These are phyloP conservation scores for Colletotrichum noveboracense DNA, from an alignment of 2,329 filamentous ascomycete genomes.

Conservation along the genomic window DNA sequence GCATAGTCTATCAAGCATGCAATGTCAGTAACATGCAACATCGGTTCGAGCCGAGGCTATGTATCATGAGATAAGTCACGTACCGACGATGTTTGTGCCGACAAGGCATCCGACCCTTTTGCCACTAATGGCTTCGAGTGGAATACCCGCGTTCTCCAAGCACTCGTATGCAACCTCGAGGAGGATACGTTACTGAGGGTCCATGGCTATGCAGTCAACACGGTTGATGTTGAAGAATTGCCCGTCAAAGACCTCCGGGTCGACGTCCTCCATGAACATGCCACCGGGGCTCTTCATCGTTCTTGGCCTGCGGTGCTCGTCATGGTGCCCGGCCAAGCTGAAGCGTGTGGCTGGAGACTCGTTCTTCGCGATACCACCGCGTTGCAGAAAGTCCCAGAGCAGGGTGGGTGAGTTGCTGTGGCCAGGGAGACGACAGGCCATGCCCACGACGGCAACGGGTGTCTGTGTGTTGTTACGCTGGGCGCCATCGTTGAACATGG, in stretches of 20 bases:
- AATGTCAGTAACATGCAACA: background rate
- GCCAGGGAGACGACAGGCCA: slow-evolving; percentile 47
- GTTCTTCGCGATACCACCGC: slow-evolving; percentile 34
- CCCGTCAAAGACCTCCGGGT: slow-evolving; percentile 34
- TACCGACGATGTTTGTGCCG: slow-evolving; percentile 30
- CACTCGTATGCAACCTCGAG: slow-evolving; percentile 37
- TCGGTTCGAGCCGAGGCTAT: background rate
- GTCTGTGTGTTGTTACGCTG: background rate
- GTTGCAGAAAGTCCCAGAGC: slow-evolving; percentile 42
- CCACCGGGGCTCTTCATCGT: slow-evolving; percentile 39
- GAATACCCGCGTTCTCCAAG: slow-evolving; percentile 21
- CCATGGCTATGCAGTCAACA: slow-evolving; percentile 56
- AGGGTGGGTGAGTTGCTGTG: slow-evolving; percentile 32
- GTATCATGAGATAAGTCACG: background rate
- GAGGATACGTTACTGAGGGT: slow-evolving; percentile 55
- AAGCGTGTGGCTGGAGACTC: slow-evolving; percentile 34
- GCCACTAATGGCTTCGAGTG: background rate
- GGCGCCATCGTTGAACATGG: background rate
- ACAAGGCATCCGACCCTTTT: slow-evolving; percentile 22
- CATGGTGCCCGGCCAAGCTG: slow-evolving; percentile 38
- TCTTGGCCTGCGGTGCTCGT: slow-evolving; percentile 36
- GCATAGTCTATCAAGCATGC: background rate
- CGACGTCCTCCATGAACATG: slow-evolving; percentile 35
- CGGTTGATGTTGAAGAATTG: slow-evolving; percentile 42
- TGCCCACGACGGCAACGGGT: slow-evolving; percentile 47